Percentiles rank a stretch among this genome's conserved stretches.
Evolutionary conservation across 2,329 filamentous ascomycete species (phyloP).

Genomic region (Ophiocordyceps camponoti-rufipedis): DNA sequence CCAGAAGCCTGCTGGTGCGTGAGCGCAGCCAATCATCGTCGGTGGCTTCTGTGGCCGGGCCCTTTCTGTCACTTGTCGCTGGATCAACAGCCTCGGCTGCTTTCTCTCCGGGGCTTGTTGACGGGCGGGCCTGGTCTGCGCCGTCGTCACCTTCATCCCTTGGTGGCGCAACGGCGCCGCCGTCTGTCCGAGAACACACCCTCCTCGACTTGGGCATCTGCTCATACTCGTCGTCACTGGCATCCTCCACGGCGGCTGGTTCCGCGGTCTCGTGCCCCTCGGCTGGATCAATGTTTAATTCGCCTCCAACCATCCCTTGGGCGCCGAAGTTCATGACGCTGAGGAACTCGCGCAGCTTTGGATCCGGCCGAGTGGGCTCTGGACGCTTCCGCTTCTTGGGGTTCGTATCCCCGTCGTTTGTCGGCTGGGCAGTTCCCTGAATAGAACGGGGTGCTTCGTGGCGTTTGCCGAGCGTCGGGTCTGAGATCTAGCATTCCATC

Average conservation of each 20-base stretch:
- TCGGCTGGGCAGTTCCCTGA: background rate
- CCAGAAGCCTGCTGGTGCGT: conserved; percentile 70
- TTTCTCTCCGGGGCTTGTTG: background rate
- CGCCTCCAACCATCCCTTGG: conserved; percentile 15
- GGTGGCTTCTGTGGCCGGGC: conserved; percentile 27
- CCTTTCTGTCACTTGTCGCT: conserved; percentile 8
- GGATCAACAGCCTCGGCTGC: conserved; percentile 6
- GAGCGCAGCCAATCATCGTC: conserved; percentile 88
- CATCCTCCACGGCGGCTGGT: conserved; percentile 28
- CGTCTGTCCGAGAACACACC: conserved; percentile 7
- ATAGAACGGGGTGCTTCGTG: conserved; percentile 10
- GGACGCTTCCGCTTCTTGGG: conserved; percentile 52
- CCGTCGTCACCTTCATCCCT: conserved; percentile 3
- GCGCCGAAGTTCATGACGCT: conserved; percentile 52
- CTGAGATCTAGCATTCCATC: conserved; percentile 25
- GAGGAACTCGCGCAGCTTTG: conserved; percentile 74
- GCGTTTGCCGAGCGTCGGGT: conserved; percentile 18
- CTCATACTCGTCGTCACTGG: conserved; percentile 64
- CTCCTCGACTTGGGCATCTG: conserved; percentile 33
- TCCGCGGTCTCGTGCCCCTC: conserved; percentile 7
- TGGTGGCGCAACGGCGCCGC: conserved; percentile 2
- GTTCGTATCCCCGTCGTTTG: conserved; percentile 16
- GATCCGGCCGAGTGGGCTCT: conserved; percentile 41
- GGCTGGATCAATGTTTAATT: conserved; percentile 6
- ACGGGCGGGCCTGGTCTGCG: background rate